Percentiles rank a stretch among this genome's conserved stretches.
Evolutionary conservation across 495 filamentous ascomycete genomes (phyloP).

Genomic region (Cryomyces minteri): DNA sequence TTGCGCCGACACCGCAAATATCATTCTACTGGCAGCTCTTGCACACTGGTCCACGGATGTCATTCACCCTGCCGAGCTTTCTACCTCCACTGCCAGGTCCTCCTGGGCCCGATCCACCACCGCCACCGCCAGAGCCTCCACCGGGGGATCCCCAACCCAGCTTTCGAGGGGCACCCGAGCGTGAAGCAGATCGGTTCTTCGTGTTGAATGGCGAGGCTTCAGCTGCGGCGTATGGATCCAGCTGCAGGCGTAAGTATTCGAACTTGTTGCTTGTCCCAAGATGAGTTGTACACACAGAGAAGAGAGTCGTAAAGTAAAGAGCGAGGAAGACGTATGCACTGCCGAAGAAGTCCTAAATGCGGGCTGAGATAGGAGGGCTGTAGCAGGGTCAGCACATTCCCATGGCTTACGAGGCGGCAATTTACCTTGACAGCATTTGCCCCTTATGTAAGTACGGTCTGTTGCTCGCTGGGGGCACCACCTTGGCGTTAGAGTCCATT

Average conservation of each 20-base stretch:
- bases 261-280: not conserved
- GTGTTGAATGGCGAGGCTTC: constrained; percentile 9
- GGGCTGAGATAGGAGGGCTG: constrained; percentile 15
- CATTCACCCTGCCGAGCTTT: constrained; percentile 15
- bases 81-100: constrained; percentile 8
- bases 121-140: constrained; percentile 7
- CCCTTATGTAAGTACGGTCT: not conserved
- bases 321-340: constrained; percentile 10
- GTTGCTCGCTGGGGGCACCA: not conserved
- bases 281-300: constrained; percentile 13
- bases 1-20: too few relatives aligned
- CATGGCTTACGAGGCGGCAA: not conserved
- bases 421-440: not conserved
- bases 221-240: constrained; percentile 14
- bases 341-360: constrained; percentile 8
- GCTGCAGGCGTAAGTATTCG: not conserved
- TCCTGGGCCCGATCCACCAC: constrained; percentile 3
- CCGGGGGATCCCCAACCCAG: not conserved
- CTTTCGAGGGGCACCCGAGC: not conserved
- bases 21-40: constrained; percentile 7
- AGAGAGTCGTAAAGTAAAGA: constrained; percentile 15
- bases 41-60: constrained; percentile 15
- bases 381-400: not conserved
- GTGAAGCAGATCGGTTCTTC: not conserved
- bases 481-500: not conserved